Evolutionary conservation across 805 yeast genomes (phyloP).

Genomic region (Pichia eremophila): DNA sequence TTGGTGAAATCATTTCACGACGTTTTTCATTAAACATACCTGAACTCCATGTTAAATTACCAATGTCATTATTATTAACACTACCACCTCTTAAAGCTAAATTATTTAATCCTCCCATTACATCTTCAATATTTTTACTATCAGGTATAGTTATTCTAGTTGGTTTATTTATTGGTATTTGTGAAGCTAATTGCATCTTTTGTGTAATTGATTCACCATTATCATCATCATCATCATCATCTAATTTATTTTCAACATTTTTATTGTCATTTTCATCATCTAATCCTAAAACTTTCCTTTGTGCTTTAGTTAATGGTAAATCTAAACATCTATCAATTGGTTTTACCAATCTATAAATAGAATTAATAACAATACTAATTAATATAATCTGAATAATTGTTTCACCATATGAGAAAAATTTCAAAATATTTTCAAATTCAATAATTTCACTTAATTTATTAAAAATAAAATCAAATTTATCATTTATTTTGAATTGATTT

Average conservation of each 20-base stretch:
- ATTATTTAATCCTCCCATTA: constrained; percentile 4
- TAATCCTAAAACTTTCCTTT: constrained; percentile 39
- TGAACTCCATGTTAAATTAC: constrained; percentile 1
- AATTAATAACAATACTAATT: background rate
- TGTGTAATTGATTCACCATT: background rate
- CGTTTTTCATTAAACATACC: background rate
- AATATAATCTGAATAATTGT: background rate
- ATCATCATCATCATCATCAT: constrained; percentile 1
- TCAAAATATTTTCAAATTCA: background rate
- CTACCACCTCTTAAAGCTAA: background rate
- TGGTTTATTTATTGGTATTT: background rate
- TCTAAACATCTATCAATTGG: constrained; percentile 44
- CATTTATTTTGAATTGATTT: background rate
- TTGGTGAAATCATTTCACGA: constrained; percentile 3
- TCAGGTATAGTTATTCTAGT: constrained; percentile 1
- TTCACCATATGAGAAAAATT: background rate
- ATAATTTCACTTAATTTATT: too few species aligned
- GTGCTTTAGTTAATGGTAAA: constrained; percentile 38
- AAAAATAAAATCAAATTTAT: background rate
- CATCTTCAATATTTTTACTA: constrained; percentile 1
- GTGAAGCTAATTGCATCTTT: background rate
- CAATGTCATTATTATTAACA: background rate
- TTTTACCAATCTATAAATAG: constrained; percentile 23
- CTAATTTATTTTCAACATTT: background rate
- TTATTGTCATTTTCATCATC: constrained; percentile 8